Evolutionary conservation across 2,329 filamentous ascomycete genomes (phyloP).

Genomic region (Pseudogymnoascus sp.): DNA sequence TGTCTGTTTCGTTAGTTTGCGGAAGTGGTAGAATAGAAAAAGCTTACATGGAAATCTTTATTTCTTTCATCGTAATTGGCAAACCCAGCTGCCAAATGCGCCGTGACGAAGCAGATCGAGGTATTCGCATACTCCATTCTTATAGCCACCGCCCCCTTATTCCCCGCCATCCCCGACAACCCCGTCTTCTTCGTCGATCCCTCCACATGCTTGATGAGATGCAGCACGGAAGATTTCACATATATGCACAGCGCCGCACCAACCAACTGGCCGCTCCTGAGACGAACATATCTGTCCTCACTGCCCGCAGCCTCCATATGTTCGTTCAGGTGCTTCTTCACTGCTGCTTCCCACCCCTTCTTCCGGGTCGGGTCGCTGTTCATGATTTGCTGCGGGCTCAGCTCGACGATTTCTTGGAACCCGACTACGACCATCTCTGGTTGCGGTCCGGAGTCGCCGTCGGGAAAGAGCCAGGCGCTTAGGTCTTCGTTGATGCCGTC

Average conservation of each 20-base stretch:
- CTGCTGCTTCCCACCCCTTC: constrained; percentile 76
- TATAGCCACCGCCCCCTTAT: constrained; percentile 95
- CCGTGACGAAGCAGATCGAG: constrained; percentile 88
- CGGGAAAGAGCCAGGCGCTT: constrained; percentile 75
- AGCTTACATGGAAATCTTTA: constrained; percentile 69
- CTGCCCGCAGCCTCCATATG: constrained; percentile 56
- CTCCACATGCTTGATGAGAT: constrained; percentile 90
- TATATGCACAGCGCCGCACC: constrained; percentile 90
- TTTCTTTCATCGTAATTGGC: constrained; percentile 96
- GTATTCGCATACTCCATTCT: constrained; percentile 92
- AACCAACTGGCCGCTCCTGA: constrained; percentile 88
- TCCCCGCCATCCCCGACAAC: constrained; percentile 93
- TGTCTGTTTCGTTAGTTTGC: constrained; percentile 12
- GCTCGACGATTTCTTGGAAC: constrained; percentile 96
- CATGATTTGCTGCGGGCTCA: constrained; percentile 98
- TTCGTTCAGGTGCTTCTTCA: constrained; percentile 67
- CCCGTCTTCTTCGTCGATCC: constrained; percentile 90
- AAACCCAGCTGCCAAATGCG: constrained; percentile 91
- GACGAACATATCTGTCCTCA: constrained; percentile 70
- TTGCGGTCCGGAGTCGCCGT: constrained; percentile 43
- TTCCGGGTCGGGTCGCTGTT: constrained; percentile 86
- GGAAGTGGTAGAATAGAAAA: background rate
- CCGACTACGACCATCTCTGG: constrained; percentile 85
- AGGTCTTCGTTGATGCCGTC: constrained; percentile 71
- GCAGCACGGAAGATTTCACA: constrained; percentile 68